Percentiles rank a stretch among this genome's conserved stretches.
Evolutionary conservation across 441 rosid genomes (phyloP).

Genomic region (Bruguiera hainesii): DNA sequence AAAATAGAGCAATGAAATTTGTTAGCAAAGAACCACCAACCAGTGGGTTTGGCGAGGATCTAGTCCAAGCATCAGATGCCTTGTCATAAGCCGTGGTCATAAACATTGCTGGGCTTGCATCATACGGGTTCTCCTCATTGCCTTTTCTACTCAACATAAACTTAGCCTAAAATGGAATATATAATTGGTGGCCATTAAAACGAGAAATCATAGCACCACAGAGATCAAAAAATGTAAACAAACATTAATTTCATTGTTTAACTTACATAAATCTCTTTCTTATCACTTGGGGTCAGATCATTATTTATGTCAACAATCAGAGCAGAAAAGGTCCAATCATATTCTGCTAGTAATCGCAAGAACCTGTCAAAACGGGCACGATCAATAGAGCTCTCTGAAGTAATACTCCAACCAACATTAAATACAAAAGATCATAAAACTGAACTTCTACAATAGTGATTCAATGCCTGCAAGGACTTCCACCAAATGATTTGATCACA

Average conservation of each 20-base stretch:
- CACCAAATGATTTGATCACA: not conserved
- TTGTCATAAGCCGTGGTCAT: conserved; percentile 84
- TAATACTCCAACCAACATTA: not conserved
- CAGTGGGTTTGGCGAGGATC: conserved; percentile 54
- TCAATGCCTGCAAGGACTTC: not conserved
- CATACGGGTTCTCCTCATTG: conserved; percentile 45
- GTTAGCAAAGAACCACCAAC: conserved; percentile 41
- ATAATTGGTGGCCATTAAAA: conserved; percentile 7
- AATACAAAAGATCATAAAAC: not conserved
- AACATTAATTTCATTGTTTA: conserved; percentile 13
- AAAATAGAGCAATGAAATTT: conserved; percentile 8
- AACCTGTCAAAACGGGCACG: conserved; percentile 48
- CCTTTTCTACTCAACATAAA: conserved; percentile 64
- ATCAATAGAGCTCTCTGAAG: not conserved
- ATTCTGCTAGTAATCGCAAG: conserved; percentile 68
- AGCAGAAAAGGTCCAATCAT: conserved; percentile 82
- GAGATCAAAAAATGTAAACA: conserved; percentile 3
- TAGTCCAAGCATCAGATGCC: conserved; percentile 94
- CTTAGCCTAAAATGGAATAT: conserved; percentile 49
- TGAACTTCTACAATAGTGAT: not conserved
- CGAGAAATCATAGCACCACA: conserved; percentile 3
- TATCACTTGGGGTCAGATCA: conserved; percentile 62
- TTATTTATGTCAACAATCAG: conserved; percentile 78
- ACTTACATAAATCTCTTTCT: conserved; percentile 77
- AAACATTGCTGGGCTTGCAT: conserved; percentile 68